A percentile compares a stretch with the other conserved stretches of the same genome.
phyloP scores from a whole-genome alignment of 2,329 filamentous ascomycete genomes.

The Shiraia bambusicola region DNA sequence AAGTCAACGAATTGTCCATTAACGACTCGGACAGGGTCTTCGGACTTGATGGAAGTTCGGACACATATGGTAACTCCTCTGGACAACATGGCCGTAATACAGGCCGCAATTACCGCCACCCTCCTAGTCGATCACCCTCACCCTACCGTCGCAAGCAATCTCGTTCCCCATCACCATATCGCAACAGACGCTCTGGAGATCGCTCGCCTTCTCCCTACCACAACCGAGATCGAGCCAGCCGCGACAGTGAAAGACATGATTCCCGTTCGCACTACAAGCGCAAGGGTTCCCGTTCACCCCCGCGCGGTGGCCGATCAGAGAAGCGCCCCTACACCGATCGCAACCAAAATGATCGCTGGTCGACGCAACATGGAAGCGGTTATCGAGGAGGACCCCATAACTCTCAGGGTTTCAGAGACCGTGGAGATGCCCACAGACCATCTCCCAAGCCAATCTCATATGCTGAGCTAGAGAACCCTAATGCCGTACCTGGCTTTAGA shows the following conservation, averaged over 20 bases:
- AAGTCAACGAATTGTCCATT: conserved; percentile 34
- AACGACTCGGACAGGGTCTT: conserved; percentile 38
- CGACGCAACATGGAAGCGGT: conserved; percentile 65
- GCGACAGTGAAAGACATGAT: conserved; percentile 23
- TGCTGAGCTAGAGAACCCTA: conserved; percentile 46
- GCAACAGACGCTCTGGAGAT: conserved; percentile 21
- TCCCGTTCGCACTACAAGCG: conserved; percentile 43
- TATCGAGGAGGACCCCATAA: conserved; percentile 5
- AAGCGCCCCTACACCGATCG: conserved; percentile 58
- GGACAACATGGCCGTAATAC: neutral
- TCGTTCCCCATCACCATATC: conserved; percentile 33
- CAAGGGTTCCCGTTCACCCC: conserved; percentile 48
- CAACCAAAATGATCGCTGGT: conserved; percentile 57
- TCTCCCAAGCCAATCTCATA: conserved; percentile 31
- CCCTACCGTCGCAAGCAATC: conserved; percentile 30
- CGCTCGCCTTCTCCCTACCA: conserved; percentile 35
- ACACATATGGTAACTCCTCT: conserved; percentile 18
- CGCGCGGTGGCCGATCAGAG: conserved; percentile 41
- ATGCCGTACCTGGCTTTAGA: conserved; percentile 34
- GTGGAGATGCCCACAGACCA: conserved; percentile 13
- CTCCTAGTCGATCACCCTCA: conserved; percentile 34
- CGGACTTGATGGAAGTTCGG: conserved; percentile 31
- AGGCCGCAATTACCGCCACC: conserved; percentile 20
- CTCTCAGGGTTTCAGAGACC: conserved; percentile 10
- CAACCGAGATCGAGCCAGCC: conserved; percentile 22